Evolutionary conservation across 805 yeast genomes (phyloP).

Genomic region (Saccharomycopsis sp.): DNA sequence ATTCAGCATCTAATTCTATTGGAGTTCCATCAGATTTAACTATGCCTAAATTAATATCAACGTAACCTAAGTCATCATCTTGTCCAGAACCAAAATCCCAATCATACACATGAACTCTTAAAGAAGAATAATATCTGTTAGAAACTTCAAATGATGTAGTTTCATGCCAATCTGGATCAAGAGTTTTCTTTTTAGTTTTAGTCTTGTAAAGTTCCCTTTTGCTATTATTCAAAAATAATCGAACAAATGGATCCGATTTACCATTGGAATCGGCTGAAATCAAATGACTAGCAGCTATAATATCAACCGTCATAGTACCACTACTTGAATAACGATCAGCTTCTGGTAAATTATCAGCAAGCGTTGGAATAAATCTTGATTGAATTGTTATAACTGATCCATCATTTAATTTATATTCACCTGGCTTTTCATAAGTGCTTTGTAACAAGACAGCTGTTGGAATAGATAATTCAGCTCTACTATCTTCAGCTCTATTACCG

Average conservation of each 20-base stretch:
- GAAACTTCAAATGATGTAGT: conserved; percentile 44
- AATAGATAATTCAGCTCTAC: conserved; percentile 54
- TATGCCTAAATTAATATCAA: conserved; percentile 46
- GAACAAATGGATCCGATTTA: conserved; percentile 85
- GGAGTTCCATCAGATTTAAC: conserved; percentile 51
- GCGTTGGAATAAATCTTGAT: conserved; percentile 75
- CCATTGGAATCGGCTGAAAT: conserved; percentile 89
- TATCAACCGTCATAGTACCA: conserved; percentile 60
- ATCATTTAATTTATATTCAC: conserved; percentile 44
- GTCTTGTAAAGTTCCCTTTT: conserved; percentile 60
- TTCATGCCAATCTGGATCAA: conserved; percentile 90
- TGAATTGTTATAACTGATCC: conserved; percentile 49
- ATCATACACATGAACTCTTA: conserved; percentile 60
- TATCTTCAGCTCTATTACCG: conserved; percentile 47
- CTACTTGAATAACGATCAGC: conserved; percentile 68
- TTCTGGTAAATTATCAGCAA: conserved; percentile 53
- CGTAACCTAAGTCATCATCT: conserved; percentile 76
- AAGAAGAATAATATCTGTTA: conserved; percentile 53
- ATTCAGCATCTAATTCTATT: conserved; percentile 43
- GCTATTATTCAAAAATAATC: conserved; percentile 58
- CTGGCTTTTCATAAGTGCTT: conserved; percentile 58
- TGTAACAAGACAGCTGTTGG: conserved; percentile 62
- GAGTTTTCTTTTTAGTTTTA: conserved; percentile 75
- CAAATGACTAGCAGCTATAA: conserved; percentile 58
- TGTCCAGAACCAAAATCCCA: conserved; percentile 92